A percentile compares a stretch with the other conserved stretches of the same genome.
Evolutionary conservation across 495 filamentous ascomycete genomes (phyloP).

Genomic region (Lophiostoma macrostomum): DNA sequence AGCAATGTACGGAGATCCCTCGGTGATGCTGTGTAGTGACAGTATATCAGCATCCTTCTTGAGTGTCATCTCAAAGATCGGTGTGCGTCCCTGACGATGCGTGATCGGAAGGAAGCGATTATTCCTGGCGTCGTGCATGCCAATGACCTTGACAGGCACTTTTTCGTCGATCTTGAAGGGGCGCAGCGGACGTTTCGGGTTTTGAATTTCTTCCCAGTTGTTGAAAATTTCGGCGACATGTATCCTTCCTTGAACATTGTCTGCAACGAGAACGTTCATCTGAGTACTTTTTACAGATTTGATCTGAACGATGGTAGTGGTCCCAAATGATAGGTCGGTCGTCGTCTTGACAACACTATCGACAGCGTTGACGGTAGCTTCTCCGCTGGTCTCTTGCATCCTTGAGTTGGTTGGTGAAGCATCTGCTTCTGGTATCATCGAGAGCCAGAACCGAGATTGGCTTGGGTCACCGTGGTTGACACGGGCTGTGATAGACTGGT

Average conservation of each 20-base stretch:
- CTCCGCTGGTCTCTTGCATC: conserved; percentile 18
- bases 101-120: conserved; percentile 89
- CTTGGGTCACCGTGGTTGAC: conserved; percentile 65
- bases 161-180: conserved; percentile 67
- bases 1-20: conserved; percentile 66
- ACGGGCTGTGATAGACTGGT: conserved; percentile 66
- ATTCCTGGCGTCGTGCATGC: conserved; percentile 84
- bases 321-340: conserved; percentile 70
- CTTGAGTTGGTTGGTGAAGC: conserved; percentile 8
- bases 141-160: conserved; percentile 72
- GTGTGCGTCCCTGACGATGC: conserved; percentile 70
- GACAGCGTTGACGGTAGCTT: conserved; percentile 60
- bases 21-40: conserved; percentile 68
- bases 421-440: conserved; percentile 47
- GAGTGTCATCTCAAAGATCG: conserved; percentile 85
- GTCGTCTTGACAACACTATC: conserved; percentile 63
- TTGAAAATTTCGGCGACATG: conserved; percentile 89
- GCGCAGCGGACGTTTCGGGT: conserved; percentile 73
- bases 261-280: conserved; percentile 83
- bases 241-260: conserved; percentile 86
- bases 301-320: conserved; percentile 73
- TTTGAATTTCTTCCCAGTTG: conserved; percentile 76
- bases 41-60: conserved; percentile 66
- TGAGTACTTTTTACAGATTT: conserved; percentile 81
- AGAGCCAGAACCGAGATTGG: conserved; percentile 58